Evolutionary conservation across 2,329 filamentous ascomycete genomes (phyloP).

Genomic region (Trichoderma sp.): DNA sequence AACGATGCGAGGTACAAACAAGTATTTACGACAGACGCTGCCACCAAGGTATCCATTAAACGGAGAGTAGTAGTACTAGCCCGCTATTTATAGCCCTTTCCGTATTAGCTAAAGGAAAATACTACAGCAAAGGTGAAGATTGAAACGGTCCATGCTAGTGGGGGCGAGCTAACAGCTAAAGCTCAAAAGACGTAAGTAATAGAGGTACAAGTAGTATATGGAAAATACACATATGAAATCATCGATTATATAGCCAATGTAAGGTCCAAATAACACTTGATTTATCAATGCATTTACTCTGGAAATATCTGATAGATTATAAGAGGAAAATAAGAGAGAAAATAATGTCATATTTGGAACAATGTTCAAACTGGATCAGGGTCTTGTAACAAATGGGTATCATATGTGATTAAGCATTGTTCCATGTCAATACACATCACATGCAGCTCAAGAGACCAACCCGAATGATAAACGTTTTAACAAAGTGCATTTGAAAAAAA

Average conservation of each 20-base stretch:
- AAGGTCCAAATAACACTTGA: too few relatives aligned
- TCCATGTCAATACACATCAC: background rate
- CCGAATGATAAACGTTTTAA: conserved; percentile 4
- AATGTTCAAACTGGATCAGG: background rate
- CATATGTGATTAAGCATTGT: background rate
- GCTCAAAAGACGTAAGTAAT: background rate
- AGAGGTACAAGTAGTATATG: background rate
- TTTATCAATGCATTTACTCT: background rate
- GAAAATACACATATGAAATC: background rate
- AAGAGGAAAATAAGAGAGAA: background rate
- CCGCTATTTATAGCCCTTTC: background rate
- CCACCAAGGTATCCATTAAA: background rate
- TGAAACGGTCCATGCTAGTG: background rate
- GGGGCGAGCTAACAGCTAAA: background rate
- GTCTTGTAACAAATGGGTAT: too few relatives aligned
- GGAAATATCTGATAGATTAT: background rate
- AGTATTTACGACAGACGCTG: background rate
- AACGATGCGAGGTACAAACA: background rate
- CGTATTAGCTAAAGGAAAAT: background rate
- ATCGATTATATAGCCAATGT: too few relatives aligned
- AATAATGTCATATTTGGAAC: background rate
- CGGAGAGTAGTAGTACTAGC: background rate
- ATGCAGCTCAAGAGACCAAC: background rate
- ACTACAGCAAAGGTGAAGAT: background rate
- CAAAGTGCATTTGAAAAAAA: conserved; percentile 13